Conservation (phyloP, 768 basidiomycete genomes). For the Tylopilus sp. region DNA sequence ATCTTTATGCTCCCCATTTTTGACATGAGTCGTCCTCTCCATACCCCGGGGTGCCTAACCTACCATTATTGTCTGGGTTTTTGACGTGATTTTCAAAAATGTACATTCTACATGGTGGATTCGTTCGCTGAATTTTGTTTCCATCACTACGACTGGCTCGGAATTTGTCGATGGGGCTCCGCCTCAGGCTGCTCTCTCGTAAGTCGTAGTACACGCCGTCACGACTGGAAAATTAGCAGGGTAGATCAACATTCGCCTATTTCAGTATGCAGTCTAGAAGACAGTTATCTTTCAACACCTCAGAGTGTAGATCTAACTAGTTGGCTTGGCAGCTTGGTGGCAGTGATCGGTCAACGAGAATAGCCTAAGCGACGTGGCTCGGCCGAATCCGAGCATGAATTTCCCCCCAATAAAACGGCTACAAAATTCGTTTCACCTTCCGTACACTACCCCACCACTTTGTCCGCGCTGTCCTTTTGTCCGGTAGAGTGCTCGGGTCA, state of each 20-base stretch:
- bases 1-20: neutral
- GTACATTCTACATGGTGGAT: neutral
- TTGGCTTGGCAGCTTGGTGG: too few relatives aligned
- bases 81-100: neutral
- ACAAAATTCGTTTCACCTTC: neutral
- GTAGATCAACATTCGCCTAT: too few relatives aligned
- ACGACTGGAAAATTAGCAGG: neutral
- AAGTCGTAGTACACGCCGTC: too few relatives aligned
- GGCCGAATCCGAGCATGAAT: conserved; percentile 20
- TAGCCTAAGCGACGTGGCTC: conserved; percentile 23
- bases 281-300: too few relatives aligned
- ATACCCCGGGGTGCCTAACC: too few relatives aligned
- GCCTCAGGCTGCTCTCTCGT: too few relatives aligned
- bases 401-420: conserved; percentile 28
- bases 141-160: neutral
- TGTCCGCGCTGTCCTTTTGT: neutral
- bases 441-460: neutral
- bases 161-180: neutral
- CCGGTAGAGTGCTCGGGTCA: conserved; percentile 2
- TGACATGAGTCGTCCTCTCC: neutral
- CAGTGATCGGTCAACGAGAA: neutral
- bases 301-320: too few relatives aligned
- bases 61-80: too few relatives aligned
- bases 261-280: neutral
- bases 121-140: neutral